Evolutionary conservation across 208 protist genomes (phyloP).

Genomic region (Trypanosoma melophagium): DNA sequence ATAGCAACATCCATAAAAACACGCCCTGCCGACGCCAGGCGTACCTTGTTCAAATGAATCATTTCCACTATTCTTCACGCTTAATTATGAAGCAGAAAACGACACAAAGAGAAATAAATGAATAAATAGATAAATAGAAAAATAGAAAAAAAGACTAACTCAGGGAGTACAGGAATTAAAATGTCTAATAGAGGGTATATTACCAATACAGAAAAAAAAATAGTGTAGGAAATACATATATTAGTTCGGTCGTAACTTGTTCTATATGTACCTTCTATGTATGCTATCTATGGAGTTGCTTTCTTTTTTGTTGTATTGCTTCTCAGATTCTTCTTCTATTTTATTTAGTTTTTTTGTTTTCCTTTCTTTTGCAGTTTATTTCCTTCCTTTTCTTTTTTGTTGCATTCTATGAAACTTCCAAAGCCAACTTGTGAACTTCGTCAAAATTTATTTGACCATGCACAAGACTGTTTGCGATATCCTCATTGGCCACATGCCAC

Average conservation of each 20-base stretch:
- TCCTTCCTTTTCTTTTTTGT: not conserved
- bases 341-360: no score
- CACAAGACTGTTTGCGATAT: constrained; percentile 39
- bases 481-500: constrained; percentile 42
- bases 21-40: constrained; percentile 35
- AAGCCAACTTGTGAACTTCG: constrained; percentile 4
- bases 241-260: not conserved
- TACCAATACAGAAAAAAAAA: no score
- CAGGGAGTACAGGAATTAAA: constrained; percentile 2
- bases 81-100: not conserved
- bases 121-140: constrained; percentile 17
- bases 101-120: not conserved
- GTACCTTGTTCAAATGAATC: constrained; percentile 31
- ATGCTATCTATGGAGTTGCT: not conserved
- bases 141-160: constrained; percentile 2
- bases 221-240: not conserved
- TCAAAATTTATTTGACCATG: constrained; percentile 25
- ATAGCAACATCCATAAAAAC: constrained; percentile 84
- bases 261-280: constrained; percentile 1
- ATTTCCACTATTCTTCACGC: constrained; percentile 19
- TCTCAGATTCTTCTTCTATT: no score
- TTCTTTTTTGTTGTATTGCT: not conserved
- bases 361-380: not conserved
- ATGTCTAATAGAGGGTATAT: not conserved
- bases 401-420: constrained; percentile 18